Evolutionary conservation across 2,329 filamentous ascomycete species (phyloP), one percentile per base, ranked within the genome.

Genomic region (Calonectria pteridis): DNA sequence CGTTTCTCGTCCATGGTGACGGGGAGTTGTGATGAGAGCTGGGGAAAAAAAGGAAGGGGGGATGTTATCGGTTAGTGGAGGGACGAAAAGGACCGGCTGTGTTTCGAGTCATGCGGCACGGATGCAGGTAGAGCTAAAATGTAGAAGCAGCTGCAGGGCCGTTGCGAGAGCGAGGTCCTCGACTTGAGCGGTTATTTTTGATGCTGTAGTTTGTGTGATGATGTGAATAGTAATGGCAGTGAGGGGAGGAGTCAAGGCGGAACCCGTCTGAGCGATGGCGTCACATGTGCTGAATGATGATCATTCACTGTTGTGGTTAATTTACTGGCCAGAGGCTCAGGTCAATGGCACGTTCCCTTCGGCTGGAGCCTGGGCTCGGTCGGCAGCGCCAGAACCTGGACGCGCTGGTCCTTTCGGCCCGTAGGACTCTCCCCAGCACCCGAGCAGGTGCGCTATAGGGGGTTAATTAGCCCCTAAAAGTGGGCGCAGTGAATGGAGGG

Each of bases 1-100:
- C 69, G 73, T 76, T 84, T 84, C 75, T 84, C 83, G 58, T 84
- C 81, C 83, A 84, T 84, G 69, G 53, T 70, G 69, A 68, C n/a
- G 43, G n/a, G 18, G n/a, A 46, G n/a, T 23, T n/a, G 43, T 23
- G 43, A 46, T 51, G 65, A 65, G 49, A 58, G 35, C 29, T 69
- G 67, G 37, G 62, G 46, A 20, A 46, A 43, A 35, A 55, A 53
- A 66, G 76, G 20, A 50, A 40, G 55, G 69, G 68, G 69, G 65
- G 70, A 53, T 73, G 53, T 37, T 50, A 62, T 62, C 31, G 55
- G 51, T 33, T 55, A 55, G 29, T 33, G 51, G 51, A 40, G 33
- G 33, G 28, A 68, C 49, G 40, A 29, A 53, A 23, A 62, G 67
- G 67, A 49, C 49, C 23, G 49, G 68, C n/a, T 53, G 46, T 6